Evolutionary conservation across 345 rosid genomes (phyloP).

Genomic region (Moricandia moricandioides): DNA sequence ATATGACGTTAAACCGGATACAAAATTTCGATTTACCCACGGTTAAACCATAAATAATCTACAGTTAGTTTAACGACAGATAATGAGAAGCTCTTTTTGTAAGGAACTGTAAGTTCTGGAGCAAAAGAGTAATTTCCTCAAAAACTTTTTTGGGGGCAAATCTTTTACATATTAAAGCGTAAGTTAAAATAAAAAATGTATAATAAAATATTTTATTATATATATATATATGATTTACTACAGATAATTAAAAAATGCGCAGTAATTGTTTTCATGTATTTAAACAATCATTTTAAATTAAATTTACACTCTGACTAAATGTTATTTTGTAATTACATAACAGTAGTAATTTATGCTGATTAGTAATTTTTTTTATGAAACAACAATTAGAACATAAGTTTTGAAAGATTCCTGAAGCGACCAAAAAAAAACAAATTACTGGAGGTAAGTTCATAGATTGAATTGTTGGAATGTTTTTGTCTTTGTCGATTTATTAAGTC

Average conservation of each 20-base stretch:
- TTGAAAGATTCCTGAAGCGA: not conserved
- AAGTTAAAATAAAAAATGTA: no score
- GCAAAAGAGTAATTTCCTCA: not conserved
- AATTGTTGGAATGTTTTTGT: not conserved
- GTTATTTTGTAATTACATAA: not conserved
- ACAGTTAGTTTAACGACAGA: not conserved
- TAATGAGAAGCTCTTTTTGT: not conserved
- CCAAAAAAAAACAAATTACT: not conserved
- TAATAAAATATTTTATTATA: no score
- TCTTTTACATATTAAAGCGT: not conserved
- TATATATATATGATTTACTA: not conserved
- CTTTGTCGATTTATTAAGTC: not conserved
- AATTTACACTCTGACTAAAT: not conserved
- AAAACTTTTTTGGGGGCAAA: not conserved
- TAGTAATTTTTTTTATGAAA: not conserved
- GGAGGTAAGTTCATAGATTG: not conserved
- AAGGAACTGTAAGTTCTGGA: not conserved
- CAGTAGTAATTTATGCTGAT: not conserved
- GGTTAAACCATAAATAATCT: not conserved
- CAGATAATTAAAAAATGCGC: not conserved
- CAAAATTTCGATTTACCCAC: not conserved
- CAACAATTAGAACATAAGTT: not conserved
- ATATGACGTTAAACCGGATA: not conserved
- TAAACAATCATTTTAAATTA: not conserved
- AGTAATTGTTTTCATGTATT: not conserved